phyloP scores from a whole-genome alignment of 805 yeast species.

The Brettanomyces nanus region DNA sequence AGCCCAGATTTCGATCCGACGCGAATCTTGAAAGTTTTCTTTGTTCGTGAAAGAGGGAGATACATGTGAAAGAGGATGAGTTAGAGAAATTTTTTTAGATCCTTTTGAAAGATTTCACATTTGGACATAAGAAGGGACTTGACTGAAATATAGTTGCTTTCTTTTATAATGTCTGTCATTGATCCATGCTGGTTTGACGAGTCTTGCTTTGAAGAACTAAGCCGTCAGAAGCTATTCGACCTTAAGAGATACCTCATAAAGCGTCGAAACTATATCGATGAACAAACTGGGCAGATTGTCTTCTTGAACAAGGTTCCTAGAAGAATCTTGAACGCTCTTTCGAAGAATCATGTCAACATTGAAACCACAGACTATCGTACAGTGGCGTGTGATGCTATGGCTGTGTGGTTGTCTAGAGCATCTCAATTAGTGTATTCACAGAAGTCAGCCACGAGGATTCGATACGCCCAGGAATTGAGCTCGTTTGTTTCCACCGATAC shows the following conservation, averaged over 20 bases:
- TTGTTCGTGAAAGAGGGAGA: too few species aligned
- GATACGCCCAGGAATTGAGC: slow-evolving; percentile 1
- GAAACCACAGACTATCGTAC: slow-evolving; percentile 25
- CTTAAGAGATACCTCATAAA: slow-evolving; percentile 15
- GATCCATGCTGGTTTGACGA: too few species aligned
- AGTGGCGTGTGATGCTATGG: slow-evolving; percentile 46
- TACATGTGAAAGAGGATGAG: too few species aligned
- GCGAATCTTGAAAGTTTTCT: too few species aligned
- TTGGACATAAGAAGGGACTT: too few species aligned
- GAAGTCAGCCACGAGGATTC: not conserved
- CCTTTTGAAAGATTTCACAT: too few species aligned
- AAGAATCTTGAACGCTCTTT: slow-evolving; percentile 25
- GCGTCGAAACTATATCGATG: slow-evolving; percentile 5
- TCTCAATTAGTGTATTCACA: slow-evolving; percentile 27
- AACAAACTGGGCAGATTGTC: not conserved
- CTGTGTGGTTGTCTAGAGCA: slow-evolving; percentile 58
- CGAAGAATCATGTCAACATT: slow-evolving; percentile 27
- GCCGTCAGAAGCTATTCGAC: slow-evolving; percentile 5
- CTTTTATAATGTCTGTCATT: too few species aligned
- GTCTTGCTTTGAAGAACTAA: too few species aligned
- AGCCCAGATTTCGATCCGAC: too few species aligned
- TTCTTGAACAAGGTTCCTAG: slow-evolving; percentile 14
- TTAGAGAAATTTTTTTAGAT: too few species aligned
- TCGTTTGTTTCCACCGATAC: slow-evolving; percentile 11
- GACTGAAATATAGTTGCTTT: too few species aligned